Conservation (phyloP, 2,329 filamentous ascomycete genomes). For the Diaporthe aspalathi region DNA sequence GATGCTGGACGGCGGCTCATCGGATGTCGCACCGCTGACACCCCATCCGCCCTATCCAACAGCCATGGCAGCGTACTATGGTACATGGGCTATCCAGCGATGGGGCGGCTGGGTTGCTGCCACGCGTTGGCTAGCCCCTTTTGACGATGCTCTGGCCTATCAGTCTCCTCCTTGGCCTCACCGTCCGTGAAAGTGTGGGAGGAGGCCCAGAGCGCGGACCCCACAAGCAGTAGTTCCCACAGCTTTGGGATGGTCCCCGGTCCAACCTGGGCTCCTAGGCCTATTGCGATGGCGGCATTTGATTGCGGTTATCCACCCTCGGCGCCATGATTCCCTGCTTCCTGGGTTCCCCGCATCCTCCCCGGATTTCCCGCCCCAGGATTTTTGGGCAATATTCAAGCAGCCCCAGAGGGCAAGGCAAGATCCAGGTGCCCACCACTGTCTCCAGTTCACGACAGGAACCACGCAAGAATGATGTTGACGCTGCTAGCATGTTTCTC, state of each 20-base stretch:
- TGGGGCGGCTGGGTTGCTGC: conserved; percentile 18
- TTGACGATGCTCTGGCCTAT: conserved; percentile 1
- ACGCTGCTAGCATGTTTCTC: conserved; percentile 3
- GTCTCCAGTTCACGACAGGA: conserved; percentile 14
- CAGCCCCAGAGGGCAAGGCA: too few species aligned
- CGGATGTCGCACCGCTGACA: conserved; percentile 23
- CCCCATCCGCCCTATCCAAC: neutral
- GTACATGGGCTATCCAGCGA: neutral
- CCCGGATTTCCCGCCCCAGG: conserved; percentile 29
- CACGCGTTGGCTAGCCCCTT: conserved; percentile 24
- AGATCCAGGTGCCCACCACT: conserved; percentile 4
- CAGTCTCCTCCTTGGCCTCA: conserved; percentile 17
- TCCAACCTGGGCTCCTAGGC: conserved; percentile 6
- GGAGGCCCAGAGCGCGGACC: neutral
- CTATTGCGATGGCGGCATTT: conserved; percentile 24
- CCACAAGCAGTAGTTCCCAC: conserved; percentile 16
- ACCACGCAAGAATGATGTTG: conserved; percentile 12
- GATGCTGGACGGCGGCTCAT: neutral
- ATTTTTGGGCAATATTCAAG: conserved; percentile 12
- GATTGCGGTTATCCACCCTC: conserved; percentile 26
- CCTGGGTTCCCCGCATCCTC: conserved; percentile 25
- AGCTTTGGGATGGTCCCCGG: conserved; percentile 17
- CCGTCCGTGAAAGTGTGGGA: conserved; percentile 4
- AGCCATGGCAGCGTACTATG: too few species aligned
- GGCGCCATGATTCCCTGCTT: conserved; percentile 3